phyloP scores from a whole-genome alignment of 1,139 yeast species.

The Candida sanyaensis region DNA sequence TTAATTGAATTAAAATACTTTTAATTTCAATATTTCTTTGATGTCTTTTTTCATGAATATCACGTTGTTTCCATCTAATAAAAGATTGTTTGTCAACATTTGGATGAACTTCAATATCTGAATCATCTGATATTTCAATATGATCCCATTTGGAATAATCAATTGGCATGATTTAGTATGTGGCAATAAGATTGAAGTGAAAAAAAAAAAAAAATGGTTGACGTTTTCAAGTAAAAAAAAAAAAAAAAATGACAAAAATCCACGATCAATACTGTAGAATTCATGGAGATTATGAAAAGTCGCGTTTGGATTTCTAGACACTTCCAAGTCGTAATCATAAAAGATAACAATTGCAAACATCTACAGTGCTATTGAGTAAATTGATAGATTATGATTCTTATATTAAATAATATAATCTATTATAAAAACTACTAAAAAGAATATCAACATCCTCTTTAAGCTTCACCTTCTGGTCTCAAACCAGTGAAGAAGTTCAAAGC shows the following conservation, averaged over 20 bases:
- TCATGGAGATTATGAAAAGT: neutral
- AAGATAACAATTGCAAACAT: too few species aligned
- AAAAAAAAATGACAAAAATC: neutral
- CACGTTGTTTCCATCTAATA: slow-evolving; percentile 95
- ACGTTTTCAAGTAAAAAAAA: neutral
- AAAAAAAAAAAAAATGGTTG: neutral
- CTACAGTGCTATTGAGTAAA: too few species aligned
- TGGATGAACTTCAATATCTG: slow-evolving; percentile 96
- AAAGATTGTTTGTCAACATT: slow-evolving; percentile 94
- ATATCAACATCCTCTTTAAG: slow-evolving; percentile 11
- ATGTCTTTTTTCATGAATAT: slow-evolving; percentile 89
- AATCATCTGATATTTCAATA: slow-evolving; percentile 91
- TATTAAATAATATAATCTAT: too few species aligned
- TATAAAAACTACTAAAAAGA: too few species aligned
- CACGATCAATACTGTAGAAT: neutral
- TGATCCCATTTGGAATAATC: slow-evolving; percentile 99
- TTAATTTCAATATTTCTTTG: slow-evolving; percentile 77
- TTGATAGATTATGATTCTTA: too few species aligned
- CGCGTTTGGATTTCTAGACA: neutral
- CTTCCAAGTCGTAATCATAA: neutral
- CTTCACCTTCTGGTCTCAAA: slow-evolving; percentile 49
- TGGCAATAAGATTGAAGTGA: neutral
- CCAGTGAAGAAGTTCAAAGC: slow-evolving; percentile 69
- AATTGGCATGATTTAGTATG: slow-evolving; percentile 54
- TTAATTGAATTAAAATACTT: slow-evolving; percentile 67